These are phyloP conservation scores for Psilocybe subaeruginosa DNA, from an alignment of 768 basidiomycete species.

Conservation along the genomic window DNA sequence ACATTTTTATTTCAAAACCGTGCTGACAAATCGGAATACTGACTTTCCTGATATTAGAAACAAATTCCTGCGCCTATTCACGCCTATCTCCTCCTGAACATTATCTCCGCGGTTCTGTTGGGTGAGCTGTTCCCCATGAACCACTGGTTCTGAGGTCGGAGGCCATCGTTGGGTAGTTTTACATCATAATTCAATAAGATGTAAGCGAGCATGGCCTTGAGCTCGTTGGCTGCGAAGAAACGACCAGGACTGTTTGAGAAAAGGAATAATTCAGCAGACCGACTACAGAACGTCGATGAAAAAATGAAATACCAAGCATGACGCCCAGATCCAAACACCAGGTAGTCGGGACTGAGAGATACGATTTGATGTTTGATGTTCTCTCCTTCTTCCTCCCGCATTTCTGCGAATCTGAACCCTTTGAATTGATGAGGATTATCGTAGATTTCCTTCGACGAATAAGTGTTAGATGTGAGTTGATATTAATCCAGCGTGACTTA, in stretches of 20 bases:
- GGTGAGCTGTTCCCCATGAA: conserved; percentile 1
- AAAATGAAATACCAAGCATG: conserved; percentile 22
- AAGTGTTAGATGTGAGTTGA: not conserved
- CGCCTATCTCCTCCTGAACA: conserved; percentile 9
- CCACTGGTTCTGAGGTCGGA: conserved; percentile 29
- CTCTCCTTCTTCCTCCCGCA: conserved; percentile 21
- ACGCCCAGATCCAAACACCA: conserved; percentile 38
- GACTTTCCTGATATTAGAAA: too few species aligned
- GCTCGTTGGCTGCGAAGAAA: conserved; percentile 42
- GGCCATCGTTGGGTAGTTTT: conserved; percentile 31
- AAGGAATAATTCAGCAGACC: not conserved
- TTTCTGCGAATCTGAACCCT: conserved; percentile 41
- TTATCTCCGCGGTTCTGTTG: conserved; percentile 8
- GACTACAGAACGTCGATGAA: not conserved
- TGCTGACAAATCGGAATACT: too few species aligned
- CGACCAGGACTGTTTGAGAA: conserved; percentile 31
- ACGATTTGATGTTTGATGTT: conserved; percentile 26
- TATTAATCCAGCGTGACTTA: not conserved
- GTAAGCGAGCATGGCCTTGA: conserved; percentile 38
- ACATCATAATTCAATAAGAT: conserved; percentile 43
- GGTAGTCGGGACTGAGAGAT: conserved; percentile 27
- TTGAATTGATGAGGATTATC: conserved; percentile 39
- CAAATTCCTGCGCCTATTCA: not conserved
- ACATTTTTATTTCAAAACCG: too few species aligned
- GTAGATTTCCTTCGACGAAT: conserved; percentile 12